phyloP scores from a whole-genome alignment of 352 stramenopile species.

The Pythium aquatile region DNA sequence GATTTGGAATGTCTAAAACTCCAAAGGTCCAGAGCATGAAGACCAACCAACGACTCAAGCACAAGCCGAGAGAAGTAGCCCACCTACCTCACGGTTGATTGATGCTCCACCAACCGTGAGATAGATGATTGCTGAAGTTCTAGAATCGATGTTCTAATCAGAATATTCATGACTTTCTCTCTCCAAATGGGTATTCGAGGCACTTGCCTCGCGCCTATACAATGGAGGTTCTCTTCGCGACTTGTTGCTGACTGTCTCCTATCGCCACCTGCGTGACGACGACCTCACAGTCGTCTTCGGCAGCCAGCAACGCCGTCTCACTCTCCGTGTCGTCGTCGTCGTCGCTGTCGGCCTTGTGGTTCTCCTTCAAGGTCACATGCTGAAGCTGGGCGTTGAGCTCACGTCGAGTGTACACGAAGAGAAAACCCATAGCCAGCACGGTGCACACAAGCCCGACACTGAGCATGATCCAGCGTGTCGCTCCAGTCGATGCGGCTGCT shows the following conservation, averaged over 20 bases:
- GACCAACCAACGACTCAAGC: too few relatives aligned
- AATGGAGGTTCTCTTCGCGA: constrained; percentile 24
- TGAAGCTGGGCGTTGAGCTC: constrained; percentile 24
- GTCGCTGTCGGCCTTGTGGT: constrained; percentile 5
- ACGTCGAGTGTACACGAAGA: constrained; percentile 29
- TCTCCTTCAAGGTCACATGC: constrained; percentile 7
- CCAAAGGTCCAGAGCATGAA: too few relatives aligned
- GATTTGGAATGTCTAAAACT: too few relatives aligned
- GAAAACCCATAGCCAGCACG: constrained; percentile 27
- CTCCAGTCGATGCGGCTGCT: constrained; percentile 5
- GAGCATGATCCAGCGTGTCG: constrained; percentile 27
- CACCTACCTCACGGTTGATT: too few relatives aligned
- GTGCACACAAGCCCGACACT: constrained; percentile 22
- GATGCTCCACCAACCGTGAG: too few relatives aligned
- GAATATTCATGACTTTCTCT: too few relatives aligned
- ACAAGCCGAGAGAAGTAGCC: too few relatives aligned
- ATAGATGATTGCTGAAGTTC: too few relatives aligned
- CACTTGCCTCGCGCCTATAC: constrained; percentile 3
- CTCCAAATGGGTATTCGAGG: not conserved
- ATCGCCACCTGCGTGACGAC: constrained; percentile 21
- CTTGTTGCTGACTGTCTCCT: constrained; percentile 17
- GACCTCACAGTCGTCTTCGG: constrained; percentile 11
- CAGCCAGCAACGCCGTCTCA: not conserved
- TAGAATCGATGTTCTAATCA: too few relatives aligned
- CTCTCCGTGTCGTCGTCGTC: constrained; percentile 18